A percentile compares a stretch with the other conserved stretches of the same genome.
phyloP scores from a whole-genome alignment of 495 filamentous ascomycete species.

The Trichoderma orchidacearum region DNA sequence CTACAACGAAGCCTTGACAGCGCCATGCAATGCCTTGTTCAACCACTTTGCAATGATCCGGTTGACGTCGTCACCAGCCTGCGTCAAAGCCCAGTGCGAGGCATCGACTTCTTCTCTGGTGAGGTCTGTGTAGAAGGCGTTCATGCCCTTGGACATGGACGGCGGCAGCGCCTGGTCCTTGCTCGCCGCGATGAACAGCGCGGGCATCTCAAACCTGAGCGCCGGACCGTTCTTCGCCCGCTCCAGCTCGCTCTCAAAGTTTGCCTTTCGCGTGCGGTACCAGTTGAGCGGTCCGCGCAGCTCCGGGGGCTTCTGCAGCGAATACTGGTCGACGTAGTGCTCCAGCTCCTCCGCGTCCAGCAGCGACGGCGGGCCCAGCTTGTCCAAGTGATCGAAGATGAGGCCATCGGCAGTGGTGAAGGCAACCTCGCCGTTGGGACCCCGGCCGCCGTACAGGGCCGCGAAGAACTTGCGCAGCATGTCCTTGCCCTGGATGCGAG shows the following conservation, averaged over 20 bases:
- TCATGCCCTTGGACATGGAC: slow-evolving; percentile 53
- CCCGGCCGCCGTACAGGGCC: slow-evolving; percentile 51
- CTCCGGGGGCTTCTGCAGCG: slow-evolving; percentile 36
- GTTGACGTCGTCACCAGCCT: slow-evolving; percentile 44
- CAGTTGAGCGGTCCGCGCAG: slow-evolving; percentile 72
- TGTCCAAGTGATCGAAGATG: slow-evolving; percentile 27
- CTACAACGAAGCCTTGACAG: background rate
- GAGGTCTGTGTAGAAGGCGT: slow-evolving; percentile 44
- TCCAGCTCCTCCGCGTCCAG: slow-evolving; percentile 58
- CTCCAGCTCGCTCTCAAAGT: slow-evolving; percentile 60
- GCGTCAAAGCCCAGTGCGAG: slow-evolving; percentile 57
- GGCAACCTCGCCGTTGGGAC: slow-evolving; percentile 33
- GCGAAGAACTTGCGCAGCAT: slow-evolving; percentile 55
- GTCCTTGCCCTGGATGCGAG: slow-evolving; percentile 32
- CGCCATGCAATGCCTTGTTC: slow-evolving; percentile 7
- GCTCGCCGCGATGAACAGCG: slow-evolving; percentile 61
- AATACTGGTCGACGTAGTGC: slow-evolving; percentile 59
- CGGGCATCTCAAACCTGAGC: slow-evolving; percentile 47
- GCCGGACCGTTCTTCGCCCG: slow-evolving; percentile 16
- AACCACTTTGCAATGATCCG: slow-evolving; percentile 24
- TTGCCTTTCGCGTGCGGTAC: slow-evolving; percentile 62
- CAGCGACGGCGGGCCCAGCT: slow-evolving; percentile 38
- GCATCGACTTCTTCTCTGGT: slow-evolving; percentile 43
- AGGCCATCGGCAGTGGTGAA: slow-evolving; percentile 47
- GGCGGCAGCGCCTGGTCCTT: slow-evolving; percentile 56